Evolutionary conservation across 257 asterid genomes (phyloP).

Genomic region (Parsonsia alboflavescens): DNA sequence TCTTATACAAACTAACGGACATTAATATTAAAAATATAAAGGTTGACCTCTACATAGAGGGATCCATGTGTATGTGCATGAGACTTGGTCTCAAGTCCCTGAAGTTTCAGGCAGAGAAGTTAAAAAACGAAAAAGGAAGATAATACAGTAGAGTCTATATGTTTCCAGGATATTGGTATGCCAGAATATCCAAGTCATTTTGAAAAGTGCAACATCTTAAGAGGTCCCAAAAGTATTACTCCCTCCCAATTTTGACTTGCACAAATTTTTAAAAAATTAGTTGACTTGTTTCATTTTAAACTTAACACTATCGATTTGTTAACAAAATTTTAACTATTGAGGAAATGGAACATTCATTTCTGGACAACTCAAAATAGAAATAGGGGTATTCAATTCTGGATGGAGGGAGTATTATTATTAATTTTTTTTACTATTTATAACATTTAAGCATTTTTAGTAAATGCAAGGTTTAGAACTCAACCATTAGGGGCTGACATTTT

Average conservation of each 20-base stretch:
- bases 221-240: background rate
- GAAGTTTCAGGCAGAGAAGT: background rate
- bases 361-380: too few relatives aligned
- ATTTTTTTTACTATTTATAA: background rate
- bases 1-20: background rate
- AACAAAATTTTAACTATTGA: too few relatives aligned
- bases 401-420: background rate
- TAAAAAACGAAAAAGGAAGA: background rate
- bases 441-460: background rate
- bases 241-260: too few relatives aligned
- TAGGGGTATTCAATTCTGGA: too few relatives aligned
- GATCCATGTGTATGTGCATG: background rate
- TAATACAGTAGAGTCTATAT: background rate
- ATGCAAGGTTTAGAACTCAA: too few relatives aligned
- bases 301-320: too few relatives aligned
- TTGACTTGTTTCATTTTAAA: too few relatives aligned
- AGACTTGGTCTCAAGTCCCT: background rate
- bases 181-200: background rate
- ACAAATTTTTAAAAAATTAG: too few relatives aligned
- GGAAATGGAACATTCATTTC: too few relatives aligned
- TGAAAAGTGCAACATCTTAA: background rate
- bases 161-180: background rate
- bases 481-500: background rate
- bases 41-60: background rate
- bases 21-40: background rate